phyloP scores from a whole-genome alignment of 2,329 filamentous ascomycete genomes.

The Phaeosphaeriaceae sp. region DNA sequence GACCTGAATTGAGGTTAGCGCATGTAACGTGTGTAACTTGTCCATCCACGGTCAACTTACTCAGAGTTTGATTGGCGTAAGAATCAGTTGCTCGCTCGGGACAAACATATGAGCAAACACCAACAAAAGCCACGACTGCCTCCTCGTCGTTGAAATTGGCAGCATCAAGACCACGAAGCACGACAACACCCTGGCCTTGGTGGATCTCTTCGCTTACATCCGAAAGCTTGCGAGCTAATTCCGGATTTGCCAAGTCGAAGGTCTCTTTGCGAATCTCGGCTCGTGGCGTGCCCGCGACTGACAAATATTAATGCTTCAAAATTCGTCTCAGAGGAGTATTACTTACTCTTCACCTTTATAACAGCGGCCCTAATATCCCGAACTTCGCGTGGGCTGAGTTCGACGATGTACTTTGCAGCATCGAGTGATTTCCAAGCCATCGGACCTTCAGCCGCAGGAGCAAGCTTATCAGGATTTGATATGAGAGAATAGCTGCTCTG shows the following conservation, averaged over 20 bases:
- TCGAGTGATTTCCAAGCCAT: slow-evolving; percentile 47
- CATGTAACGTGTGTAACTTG: not conserved
- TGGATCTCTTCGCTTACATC: slow-evolving; percentile 39
- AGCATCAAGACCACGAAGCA: slow-evolving; percentile 42
- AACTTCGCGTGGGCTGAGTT: slow-evolving; percentile 34
- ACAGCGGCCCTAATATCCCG: slow-evolving; percentile 42
- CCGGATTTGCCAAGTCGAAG: slow-evolving; percentile 35
- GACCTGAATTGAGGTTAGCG: slow-evolving; percentile 23
- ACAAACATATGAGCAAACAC: slow-evolving; percentile 41
- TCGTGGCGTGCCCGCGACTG: slow-evolving; percentile 29
- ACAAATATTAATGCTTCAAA: slow-evolving; percentile 4
- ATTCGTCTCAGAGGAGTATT: not conserved
- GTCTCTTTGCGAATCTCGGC: slow-evolving; percentile 29
- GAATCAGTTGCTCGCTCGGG: slow-evolving; percentile 45
- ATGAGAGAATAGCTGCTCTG: slow-evolving; percentile 32
- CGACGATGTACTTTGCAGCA: slow-evolving; percentile 34
- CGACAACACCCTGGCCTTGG: slow-evolving; percentile 36
- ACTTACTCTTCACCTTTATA: slow-evolving; percentile 42
- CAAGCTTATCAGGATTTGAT: slow-evolving; percentile 40
- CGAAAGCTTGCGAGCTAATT: slow-evolving; percentile 33
- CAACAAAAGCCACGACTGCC: slow-evolving; percentile 46
- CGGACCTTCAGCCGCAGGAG: slow-evolving; percentile 35
- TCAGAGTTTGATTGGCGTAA: slow-evolving; percentile 48
- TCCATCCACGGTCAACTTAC: slow-evolving; percentile 16
- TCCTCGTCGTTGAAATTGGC: slow-evolving; percentile 48